Conservation (phyloP, 2,329 filamentous ascomycete species). For the Epichloe brachyelytri region DNA sequence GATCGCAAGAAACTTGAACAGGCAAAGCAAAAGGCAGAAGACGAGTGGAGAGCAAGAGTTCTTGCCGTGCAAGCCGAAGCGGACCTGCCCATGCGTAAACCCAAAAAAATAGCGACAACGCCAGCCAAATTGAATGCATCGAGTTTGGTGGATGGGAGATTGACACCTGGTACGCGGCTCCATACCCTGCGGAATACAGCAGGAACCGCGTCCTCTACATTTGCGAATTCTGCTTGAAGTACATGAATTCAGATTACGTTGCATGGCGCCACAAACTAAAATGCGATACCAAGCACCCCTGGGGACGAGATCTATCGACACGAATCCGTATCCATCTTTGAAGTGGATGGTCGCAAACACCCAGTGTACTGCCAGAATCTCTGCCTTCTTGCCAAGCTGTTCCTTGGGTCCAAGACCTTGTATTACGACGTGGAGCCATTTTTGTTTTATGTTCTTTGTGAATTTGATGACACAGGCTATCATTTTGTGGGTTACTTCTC, state of each 20-base stretch:
- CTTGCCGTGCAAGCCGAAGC: slow-evolving; percentile 48
- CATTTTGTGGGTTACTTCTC: slow-evolving; percentile 99
- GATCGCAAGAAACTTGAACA: slow-evolving; percentile 83
- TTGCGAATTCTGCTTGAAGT: slow-evolving; percentile 97
- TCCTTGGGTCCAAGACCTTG: slow-evolving; percentile 94
- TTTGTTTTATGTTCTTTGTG: slow-evolving; percentile 92
- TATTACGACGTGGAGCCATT: slow-evolving; percentile 98
- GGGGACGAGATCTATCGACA: slow-evolving; percentile 96
- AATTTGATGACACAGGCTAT: slow-evolving; percentile 81
- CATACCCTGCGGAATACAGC: slow-evolving; percentile 97
- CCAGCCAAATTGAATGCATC: slow-evolving; percentile 96
- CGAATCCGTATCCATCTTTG: slow-evolving; percentile 84
- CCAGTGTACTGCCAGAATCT: slow-evolving; percentile 98
- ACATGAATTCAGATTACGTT: slow-evolving; percentile 98
- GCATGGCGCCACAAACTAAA: slow-evolving; percentile 97
- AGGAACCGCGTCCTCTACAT: slow-evolving; percentile 95
- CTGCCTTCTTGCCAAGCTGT: slow-evolving; percentile 88
- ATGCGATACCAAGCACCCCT: slow-evolving; percentile 90
- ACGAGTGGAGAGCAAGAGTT: slow-evolving; percentile 67
- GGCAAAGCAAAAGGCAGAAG: slow-evolving; percentile 80
- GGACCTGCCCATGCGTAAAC: slow-evolving; percentile 49
- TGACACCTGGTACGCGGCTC: slow-evolving; percentile 97
- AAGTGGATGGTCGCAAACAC: slow-evolving; percentile 93
- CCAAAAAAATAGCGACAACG: slow-evolving; percentile 65
- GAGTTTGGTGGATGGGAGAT: slow-evolving; percentile 97